phyloP scores from a whole-genome alignment of 345 rosid species.

The Acer yangbiense region DNA sequence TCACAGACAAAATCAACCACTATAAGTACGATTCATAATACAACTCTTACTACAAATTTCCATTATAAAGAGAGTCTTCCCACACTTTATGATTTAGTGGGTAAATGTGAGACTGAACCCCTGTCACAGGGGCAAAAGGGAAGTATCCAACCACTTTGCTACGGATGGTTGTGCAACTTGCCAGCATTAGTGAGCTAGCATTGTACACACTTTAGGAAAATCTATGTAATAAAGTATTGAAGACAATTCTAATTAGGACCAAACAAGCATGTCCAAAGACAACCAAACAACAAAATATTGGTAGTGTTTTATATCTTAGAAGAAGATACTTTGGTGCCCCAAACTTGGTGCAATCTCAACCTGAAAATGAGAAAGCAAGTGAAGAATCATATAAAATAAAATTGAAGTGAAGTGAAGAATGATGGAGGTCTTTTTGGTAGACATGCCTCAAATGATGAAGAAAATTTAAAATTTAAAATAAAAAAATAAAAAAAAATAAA shows the following conservation, averaged over 20 bases:
- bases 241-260: neutral
- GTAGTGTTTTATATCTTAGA: neutral
- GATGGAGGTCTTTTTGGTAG: constrained; percentile 19
- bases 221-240: neutral
- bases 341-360: neutral
- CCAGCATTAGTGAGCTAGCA: neutral
- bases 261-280: neutral
- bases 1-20: too few relatives aligned
- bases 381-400: neutral
- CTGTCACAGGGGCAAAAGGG: too few relatives aligned
- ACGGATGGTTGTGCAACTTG: neutral
- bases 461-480: constrained; percentile 5
- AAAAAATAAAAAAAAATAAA: too few relatives aligned
- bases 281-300: constrained; percentile 1
- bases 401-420: constrained; percentile 14
- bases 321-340: constrained; percentile 7
- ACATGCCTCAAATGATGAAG: constrained; percentile 28
- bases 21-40: too few relatives aligned
- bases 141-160: too few relatives aligned
- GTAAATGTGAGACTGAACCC: too few relatives aligned
- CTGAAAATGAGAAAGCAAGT: constrained; percentile 15
- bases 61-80: too few relatives aligned
- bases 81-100: too few relatives aligned
- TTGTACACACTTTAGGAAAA: neutral
- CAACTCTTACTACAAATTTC: too few relatives aligned